A percentile compares a stretch with the other conserved stretches of the same genome.
Evolutionary conservation across 2,329 filamentous ascomycete genomes (phyloP).

Genomic region (Elsinoe batatas): DNA sequence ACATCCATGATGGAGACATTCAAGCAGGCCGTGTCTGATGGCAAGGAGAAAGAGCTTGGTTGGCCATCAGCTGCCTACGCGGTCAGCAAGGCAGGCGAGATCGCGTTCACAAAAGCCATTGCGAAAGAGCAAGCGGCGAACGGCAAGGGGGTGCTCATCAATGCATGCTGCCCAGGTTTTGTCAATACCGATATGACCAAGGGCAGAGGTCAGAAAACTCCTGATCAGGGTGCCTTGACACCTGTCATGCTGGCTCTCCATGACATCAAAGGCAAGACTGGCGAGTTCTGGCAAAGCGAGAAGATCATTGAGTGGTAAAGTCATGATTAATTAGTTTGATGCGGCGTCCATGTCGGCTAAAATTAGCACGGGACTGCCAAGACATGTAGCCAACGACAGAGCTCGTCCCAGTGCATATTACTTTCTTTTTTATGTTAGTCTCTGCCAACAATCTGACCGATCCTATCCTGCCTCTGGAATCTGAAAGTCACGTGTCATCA

Average conservation of each 20-base stretch:
- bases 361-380: background rate
- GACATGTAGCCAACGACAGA: conserved; percentile 5
- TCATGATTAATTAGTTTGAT: background rate
- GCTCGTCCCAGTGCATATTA: background rate
- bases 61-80: conserved; percentile 44
- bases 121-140: conserved; percentile 23
- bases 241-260: conserved; percentile 28
- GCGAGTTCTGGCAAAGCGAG: conserved; percentile 28
- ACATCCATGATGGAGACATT: conserved; percentile 43
- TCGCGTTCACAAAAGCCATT: conserved; percentile 27
- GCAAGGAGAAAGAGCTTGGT: conserved; percentile 37
- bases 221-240: conserved; percentile 28
- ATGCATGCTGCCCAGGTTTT: conserved; percentile 29
- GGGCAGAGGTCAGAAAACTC: conserved; percentile 26
- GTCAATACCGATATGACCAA: conserved; percentile 31
- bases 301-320: conserved; percentile 25
- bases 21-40: conserved; percentile 35
- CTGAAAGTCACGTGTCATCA: background rate
- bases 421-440: background rate
- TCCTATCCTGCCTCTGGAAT: no score
- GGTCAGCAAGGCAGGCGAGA: conserved; percentile 31
- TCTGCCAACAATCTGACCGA: background rate
- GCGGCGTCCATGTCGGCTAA: background rate
- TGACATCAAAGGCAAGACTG: conserved; percentile 25
- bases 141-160: conserved; percentile 23